These are phyloP conservation scores for Sugiyamaella sp. DNA, from an alignment of 1,139 yeast genomes.

Conservation along the genomic window DNA sequence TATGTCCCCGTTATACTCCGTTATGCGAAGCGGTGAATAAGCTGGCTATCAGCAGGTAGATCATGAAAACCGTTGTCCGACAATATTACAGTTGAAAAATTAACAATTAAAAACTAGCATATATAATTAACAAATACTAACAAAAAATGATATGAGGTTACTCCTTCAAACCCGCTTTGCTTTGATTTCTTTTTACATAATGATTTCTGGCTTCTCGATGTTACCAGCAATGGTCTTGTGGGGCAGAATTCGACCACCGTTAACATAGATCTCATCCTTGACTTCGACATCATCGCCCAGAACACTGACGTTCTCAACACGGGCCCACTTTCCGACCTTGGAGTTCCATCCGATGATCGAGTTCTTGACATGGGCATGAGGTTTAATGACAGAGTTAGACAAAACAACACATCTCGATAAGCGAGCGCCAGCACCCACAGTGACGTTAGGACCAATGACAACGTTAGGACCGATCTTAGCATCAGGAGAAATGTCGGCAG, in stretches of 20 bases:
- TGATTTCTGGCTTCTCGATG: conserved; percentile 96
- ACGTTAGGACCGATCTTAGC: conserved; percentile 99
- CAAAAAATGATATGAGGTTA: not conserved
- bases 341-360: conserved; percentile 99
- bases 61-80: not conserved
- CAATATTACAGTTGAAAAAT: not conserved
- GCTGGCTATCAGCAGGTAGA: no score
- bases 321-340: conserved; percentile 98
- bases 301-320: conserved; percentile 97
- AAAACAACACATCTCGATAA: conserved; percentile 93
- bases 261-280: conserved; percentile 97
- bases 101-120: conserved; percentile 6
- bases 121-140: conserved; percentile 11
- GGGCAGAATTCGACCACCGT: conserved; percentile 98
- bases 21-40: not conserved
- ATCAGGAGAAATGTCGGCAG: conserved; percentile 89
- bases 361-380: conserved; percentile 97
- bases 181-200: conserved; percentile 62
- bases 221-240: conserved; percentile 96
- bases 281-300: conserved; percentile 99
- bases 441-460: conserved; percentile 95
- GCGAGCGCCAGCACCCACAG: conserved; percentile 98
- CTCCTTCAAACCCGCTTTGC: not conserved
- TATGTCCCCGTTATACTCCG: not conserved
- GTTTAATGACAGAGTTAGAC: conserved; percentile 89